A percentile compares a stretch with the other conserved stretches of the same genome.
phyloP scores from a whole-genome alignment of 2,329 filamentous ascomycete species.

The Lachnellula suecica region DNA sequence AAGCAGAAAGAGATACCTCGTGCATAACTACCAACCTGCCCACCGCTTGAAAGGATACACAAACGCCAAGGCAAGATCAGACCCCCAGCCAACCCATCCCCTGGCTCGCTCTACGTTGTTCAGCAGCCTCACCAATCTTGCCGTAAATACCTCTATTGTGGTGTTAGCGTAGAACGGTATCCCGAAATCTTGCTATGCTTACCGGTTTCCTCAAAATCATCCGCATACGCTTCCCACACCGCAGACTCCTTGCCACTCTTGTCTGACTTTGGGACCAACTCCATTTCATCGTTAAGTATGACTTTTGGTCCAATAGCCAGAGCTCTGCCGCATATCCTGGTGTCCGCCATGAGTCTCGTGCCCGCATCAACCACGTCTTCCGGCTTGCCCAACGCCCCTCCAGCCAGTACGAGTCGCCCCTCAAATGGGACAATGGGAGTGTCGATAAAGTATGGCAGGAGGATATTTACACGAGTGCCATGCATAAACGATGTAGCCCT shows the following conservation, averaged over 20 bases:
- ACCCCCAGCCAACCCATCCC: conserved; percentile 51
- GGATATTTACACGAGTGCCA: conserved; percentile 61
- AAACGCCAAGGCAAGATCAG: conserved; percentile 23
- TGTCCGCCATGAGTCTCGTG: conserved; percentile 60
- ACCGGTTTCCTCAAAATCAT: conserved; percentile 52
- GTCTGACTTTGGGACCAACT: conserved; percentile 16
- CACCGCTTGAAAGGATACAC: conserved; percentile 19
- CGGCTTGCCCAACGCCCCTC: conserved; percentile 50
- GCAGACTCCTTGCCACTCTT: conserved; percentile 38
- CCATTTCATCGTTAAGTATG: conserved; percentile 41
- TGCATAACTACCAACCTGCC: background rate
- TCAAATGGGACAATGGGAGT: conserved; percentile 53
- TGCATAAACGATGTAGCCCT: conserved; percentile 47
- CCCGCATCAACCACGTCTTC: conserved; percentile 63
- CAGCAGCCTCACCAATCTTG: conserved; percentile 52
- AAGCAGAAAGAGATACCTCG: too few species aligned
- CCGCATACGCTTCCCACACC: conserved; percentile 60
- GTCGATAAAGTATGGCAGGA: conserved; percentile 67
- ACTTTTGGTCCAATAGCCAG: conserved; percentile 58
- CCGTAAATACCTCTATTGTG: conserved; percentile 49
- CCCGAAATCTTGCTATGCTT: background rate
- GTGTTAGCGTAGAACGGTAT: conserved; percentile 4
- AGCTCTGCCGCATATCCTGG: conserved; percentile 53
- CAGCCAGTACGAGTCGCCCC: conserved; percentile 54
- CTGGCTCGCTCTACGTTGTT: conserved; percentile 48